Conservation (phyloP, 108 stramenopile species). For the Thalassiosira profunda region DNA sequence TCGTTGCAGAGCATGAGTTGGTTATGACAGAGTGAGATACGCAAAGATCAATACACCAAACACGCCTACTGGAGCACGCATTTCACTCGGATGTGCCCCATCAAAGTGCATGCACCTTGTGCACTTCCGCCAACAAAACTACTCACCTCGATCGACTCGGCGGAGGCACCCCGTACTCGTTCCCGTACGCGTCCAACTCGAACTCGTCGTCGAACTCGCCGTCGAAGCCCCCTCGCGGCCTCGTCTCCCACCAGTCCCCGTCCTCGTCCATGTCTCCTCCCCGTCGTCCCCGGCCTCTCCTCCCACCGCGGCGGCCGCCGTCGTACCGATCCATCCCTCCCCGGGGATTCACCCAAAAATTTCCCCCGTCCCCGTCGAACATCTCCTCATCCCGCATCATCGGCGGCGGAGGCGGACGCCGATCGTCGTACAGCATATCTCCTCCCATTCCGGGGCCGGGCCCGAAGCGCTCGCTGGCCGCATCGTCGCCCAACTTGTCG, state of each 20-base stretch:
- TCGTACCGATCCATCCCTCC: slow-evolving; percentile 29
- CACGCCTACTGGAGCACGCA: too few relatives aligned
- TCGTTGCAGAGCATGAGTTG: too few relatives aligned
- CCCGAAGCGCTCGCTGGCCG: neutral
- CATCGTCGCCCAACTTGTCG: neutral
- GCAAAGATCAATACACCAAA: too few relatives aligned
- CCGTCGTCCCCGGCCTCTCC: slow-evolving; percentile 4
- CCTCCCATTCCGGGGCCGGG: neutral
- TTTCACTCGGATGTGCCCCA: too few relatives aligned
- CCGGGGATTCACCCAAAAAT: slow-evolving; percentile 46
- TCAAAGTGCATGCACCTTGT: too few relatives aligned
- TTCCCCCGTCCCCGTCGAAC: slow-evolving; percentile 23
- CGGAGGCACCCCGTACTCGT: slow-evolving; percentile 58
- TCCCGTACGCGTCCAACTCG: slow-evolving; percentile 13
- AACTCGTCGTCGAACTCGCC: slow-evolving; percentile 39
- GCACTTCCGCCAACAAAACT: slow-evolving; percentile 10
- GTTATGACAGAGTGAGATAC: too few relatives aligned
- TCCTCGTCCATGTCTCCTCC: neutral
- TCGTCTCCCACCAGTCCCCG: slow-evolving; percentile 47
- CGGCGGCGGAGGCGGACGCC: slow-evolving; percentile 1
- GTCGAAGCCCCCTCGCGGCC: slow-evolving; percentile 9
- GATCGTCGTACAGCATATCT: neutral
- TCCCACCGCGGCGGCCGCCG: neutral
- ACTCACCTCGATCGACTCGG: slow-evolving; percentile 50
- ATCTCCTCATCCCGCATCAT: neutral